These are phyloP conservation scores for Populus hybrid DNA, from an alignment of 441 rosid genomes.

Conservation along the genomic window DNA sequence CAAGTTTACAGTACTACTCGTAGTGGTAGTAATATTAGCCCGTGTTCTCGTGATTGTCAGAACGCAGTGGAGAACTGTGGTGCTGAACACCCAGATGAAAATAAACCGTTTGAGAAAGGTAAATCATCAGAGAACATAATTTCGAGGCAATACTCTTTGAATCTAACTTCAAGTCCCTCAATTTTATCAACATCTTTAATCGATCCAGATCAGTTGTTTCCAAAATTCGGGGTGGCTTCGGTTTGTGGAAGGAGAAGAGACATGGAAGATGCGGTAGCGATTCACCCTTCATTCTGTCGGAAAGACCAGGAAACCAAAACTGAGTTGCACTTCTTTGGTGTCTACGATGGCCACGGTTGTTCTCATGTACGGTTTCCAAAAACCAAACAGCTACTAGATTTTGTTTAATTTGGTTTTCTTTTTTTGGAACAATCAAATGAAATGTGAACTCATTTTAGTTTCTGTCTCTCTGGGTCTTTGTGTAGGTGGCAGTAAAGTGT, in stretches of 20 bases:
- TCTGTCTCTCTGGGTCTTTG: no score
- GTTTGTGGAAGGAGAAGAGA: constrained; percentile 83
- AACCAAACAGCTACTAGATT: neutral
- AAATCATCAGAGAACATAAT: constrained; percentile 7
- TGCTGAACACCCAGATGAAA: constrained; percentile 11
- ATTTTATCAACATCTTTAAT: constrained; percentile 11
- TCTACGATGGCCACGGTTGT: constrained; percentile 80
- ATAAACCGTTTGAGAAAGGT: neutral
- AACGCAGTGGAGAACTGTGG: constrained; percentile 15
- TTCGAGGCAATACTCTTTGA: constrained; percentile 18
- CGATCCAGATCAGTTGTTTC: constrained; percentile 23
- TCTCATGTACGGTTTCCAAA: no score
- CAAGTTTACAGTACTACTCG: constrained; percentile 11
- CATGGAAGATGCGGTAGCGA: constrained; percentile 84
- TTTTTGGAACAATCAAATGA: neutral
- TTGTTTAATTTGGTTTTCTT: no score
- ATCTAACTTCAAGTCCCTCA: neutral
- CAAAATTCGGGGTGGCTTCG: constrained; percentile 68
- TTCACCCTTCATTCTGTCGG: constrained; percentile 43
- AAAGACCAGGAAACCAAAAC: constrained; percentile 21
- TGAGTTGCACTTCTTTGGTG: constrained; percentile 47
- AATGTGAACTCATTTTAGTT: neutral
- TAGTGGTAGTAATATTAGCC: constrained; percentile 5
- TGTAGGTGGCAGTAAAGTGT: constrained; percentile 73
- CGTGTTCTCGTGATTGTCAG: constrained; percentile 26